These are phyloP conservation scores for Xylariaceae sp. DNA, from an alignment of 2,329 filamentous ascomycete species.

Conservation along the genomic window DNA sequence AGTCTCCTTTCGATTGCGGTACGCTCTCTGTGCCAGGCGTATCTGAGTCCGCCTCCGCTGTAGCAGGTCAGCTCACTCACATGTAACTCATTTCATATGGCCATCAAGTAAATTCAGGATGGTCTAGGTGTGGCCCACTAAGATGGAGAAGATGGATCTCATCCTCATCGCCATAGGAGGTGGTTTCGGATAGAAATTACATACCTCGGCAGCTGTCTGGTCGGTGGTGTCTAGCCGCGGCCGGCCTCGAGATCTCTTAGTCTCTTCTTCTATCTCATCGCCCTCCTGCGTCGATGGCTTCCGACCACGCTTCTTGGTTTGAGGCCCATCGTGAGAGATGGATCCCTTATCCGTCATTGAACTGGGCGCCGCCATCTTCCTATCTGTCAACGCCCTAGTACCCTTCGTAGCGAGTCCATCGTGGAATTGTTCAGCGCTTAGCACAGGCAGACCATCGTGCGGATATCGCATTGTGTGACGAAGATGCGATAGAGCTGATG, in stretches of 20 bases:
- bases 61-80: constrained; percentile 12
- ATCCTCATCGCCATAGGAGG: no score
- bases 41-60: constrained; percentile 83
- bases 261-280: constrained; percentile 40
- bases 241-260: constrained; percentile 64
- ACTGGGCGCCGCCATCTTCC: constrained; percentile 12
- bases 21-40: constrained; percentile 78
- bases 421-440: constrained; percentile 44
- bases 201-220: constrained; percentile 72
- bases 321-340: no score
- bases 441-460: constrained; percentile 36
- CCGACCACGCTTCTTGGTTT: constrained; percentile 30
- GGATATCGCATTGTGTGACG: constrained; percentile 23
- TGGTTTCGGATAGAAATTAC: constrained; percentile 31
- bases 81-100: background rate
- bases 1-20: constrained; percentile 78
- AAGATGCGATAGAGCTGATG: constrained; percentile 6
- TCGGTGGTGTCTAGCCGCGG: constrained; percentile 74
- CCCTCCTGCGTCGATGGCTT: constrained; percentile 25
- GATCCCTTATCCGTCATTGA: constrained; percentile 1
- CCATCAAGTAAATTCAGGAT: no score
- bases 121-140: no score
- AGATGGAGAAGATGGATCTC: no score
- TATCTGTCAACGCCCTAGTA: constrained; percentile 12
- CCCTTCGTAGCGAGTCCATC: constrained; percentile 25